phyloP scores from a whole-genome alignment of 257 asterid species.

The Fraxinus quadrangulata region DNA sequence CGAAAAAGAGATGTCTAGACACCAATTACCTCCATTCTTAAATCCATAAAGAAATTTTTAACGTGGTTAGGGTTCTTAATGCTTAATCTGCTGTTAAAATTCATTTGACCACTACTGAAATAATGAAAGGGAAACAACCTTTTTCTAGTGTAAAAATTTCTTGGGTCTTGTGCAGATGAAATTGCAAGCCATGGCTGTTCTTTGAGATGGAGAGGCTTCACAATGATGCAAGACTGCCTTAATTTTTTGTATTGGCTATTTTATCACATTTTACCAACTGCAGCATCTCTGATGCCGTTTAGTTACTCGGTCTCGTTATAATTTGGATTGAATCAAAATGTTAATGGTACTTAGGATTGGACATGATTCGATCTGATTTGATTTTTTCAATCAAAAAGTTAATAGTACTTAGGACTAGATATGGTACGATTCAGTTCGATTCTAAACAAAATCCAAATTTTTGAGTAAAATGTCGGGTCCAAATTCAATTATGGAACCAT shows the following conservation, averaged over 20 bases:
- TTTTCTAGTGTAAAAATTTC: not conserved
- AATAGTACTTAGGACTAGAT: not conserved
- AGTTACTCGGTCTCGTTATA: not conserved
- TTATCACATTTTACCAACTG: slow-evolving; percentile 14
- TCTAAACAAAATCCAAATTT: too few relatives aligned
- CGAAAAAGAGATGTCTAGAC: not conserved
- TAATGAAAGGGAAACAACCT: not conserved
- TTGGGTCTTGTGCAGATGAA: slow-evolving; percentile 33
- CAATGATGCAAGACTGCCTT: slow-evolving; percentile 21
- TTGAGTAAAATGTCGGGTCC: too few relatives aligned
- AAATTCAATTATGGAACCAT: too few relatives aligned
- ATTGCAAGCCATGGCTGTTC: slow-evolving; percentile 15
- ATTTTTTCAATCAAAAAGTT: not conserved
- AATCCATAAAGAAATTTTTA: not conserved
- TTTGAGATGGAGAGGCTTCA: slow-evolving; percentile 31
- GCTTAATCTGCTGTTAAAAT: not conserved
- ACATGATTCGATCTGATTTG: too few relatives aligned
- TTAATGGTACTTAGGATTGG: not conserved
- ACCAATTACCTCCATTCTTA: not conserved
- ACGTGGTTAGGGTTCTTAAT: not conserved
- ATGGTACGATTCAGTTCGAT: too few relatives aligned
- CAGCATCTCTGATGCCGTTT: slow-evolving; percentile 14
- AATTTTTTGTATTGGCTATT: slow-evolving; percentile 28
- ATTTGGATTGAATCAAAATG: not conserved
- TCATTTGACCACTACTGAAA: not conserved